A percentile compares a stretch with the other conserved stretches of the same genome.
These are phyloP conservation scores for Elsinoe australis DNA, from an alignment of 2,329 filamentous ascomycete species.

Conservation along the genomic window DNA sequence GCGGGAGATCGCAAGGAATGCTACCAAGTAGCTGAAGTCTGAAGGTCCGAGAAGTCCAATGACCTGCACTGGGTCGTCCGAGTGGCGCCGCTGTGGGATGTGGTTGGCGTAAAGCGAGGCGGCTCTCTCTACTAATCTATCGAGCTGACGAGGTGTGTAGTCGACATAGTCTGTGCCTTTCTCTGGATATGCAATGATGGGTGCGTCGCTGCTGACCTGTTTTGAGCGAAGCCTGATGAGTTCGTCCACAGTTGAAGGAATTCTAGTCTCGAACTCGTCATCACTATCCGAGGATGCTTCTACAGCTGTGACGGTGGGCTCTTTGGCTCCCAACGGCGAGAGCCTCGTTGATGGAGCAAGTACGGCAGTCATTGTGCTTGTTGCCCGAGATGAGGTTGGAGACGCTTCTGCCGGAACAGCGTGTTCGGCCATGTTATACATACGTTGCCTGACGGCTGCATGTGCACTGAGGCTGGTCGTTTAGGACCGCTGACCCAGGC, in stretches of 20 bases:
- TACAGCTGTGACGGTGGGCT: too few relatives aligned
- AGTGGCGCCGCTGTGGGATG: slow-evolving; percentile 21
- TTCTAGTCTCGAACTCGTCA: too few relatives aligned
- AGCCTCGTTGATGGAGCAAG: too few relatives aligned
- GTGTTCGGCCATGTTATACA: too few relatives aligned
- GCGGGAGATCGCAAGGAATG: slow-evolving; percentile 46
- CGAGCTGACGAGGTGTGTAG: slow-evolving; percentile 22
- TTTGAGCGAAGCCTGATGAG: slow-evolving; percentile 20
- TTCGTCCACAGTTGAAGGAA: slow-evolving; percentile 23
- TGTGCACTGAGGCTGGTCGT: too few relatives aligned
- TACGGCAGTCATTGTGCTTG: too few relatives aligned
- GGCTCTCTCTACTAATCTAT: slow-evolving; percentile 21
- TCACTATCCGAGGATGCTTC: too few relatives aligned
- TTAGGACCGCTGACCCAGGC: too few relatives aligned
- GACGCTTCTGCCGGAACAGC: too few relatives aligned
- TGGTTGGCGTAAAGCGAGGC: slow-evolving; percentile 20
- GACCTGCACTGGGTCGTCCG: slow-evolving; percentile 26
- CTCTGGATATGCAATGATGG: slow-evolving; percentile 23
- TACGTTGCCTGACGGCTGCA: too few relatives aligned
- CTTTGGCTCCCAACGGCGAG: too few relatives aligned
- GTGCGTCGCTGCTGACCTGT: slow-evolving; percentile 13
- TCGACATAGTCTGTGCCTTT: slow-evolving; percentile 22
- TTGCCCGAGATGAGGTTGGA: too few relatives aligned
- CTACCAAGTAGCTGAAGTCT: slow-evolving; percentile 47
- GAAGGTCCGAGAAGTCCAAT: slow-evolving; percentile 46